phyloP scores from a whole-genome alignment of 768 basidiomycete species.

The Mycena filopes region DNA sequence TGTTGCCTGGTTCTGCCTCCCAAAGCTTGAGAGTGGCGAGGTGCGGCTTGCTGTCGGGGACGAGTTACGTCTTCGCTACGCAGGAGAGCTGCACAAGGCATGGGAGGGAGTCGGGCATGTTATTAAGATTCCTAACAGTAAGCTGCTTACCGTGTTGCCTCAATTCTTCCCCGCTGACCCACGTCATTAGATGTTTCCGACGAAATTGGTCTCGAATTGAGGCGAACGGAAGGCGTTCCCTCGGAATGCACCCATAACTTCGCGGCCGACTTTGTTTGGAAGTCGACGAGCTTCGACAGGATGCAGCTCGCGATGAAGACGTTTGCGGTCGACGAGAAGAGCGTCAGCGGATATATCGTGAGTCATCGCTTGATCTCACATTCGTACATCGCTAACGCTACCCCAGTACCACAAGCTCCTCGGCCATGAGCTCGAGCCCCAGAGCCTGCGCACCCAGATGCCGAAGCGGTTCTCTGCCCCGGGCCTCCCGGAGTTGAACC shows the following conservation, averaged over 20 bases:
- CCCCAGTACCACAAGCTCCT: slow-evolving; percentile 95
- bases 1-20: slow-evolving; percentile 97
- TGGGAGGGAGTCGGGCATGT: slow-evolving; percentile 99
- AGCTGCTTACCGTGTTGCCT: slow-evolving; percentile 41
- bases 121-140: slow-evolving; percentile 99
- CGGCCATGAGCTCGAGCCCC: slow-evolving; percentile 97
- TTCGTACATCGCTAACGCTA: slow-evolving; percentile 17
- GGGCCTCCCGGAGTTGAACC: slow-evolving; percentile 96
- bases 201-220: slow-evolving; percentile 94
- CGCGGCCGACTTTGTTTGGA: slow-evolving; percentile 99
- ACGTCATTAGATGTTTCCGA: slow-evolving; percentile 94
- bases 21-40: slow-evolving; percentile 98
- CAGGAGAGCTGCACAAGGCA: slow-evolving; percentile 87
- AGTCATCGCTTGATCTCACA: slow-evolving; percentile 42
- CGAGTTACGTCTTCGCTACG: slow-evolving; percentile 89
- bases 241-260: slow-evolving; percentile 95
- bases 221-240: slow-evolving; percentile 92
- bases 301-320: slow-evolving; percentile 99
- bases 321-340: slow-evolving; percentile 99
- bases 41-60: slow-evolving; percentile 97
- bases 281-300: slow-evolving; percentile 98
- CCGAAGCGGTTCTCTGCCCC: slow-evolving; percentile 98
- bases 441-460: slow-evolving; percentile 91
- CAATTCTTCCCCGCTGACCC: slow-evolving; percentile 12
- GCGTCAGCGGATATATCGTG: slow-evolving; percentile 98